Base-by-base conservation (phyloP, 768 basidiomycete species). In the Psilocybe cyanescens region DNA sequence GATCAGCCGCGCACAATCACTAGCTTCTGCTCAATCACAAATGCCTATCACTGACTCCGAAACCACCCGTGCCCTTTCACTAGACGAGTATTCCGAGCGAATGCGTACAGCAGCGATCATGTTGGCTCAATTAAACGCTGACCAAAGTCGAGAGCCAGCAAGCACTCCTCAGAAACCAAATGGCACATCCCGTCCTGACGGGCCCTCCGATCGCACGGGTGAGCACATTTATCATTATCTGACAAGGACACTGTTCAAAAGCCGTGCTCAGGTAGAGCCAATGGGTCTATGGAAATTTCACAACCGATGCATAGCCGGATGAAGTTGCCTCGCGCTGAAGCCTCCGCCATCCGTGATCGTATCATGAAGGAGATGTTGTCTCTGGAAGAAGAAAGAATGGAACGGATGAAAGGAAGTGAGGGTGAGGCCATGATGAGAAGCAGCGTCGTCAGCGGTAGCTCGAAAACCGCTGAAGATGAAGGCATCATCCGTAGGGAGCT, bases 341-440 rank as follows among this genome's bases (percentile, higher is more conserved):
- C 96, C 3, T 82, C 91, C 0, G 91, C 91, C 1, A 99, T 99
- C 66, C 86, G 94, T 14, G 91, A 95, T 66, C 84, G 95, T 19
- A 99, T 99, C 63, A 99, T 99, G 97, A 87, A 91, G 67, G 97
- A 99, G 81, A 99, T 99, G 97, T 81, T 98, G 64, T 83, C 94
- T 24, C 79, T 99, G 29, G 97, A 99, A 75, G 96, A 99, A 72
- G 95, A 99, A 73, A 86, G 97, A 28, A 96, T 99, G 89, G 87
- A 91, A 61, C 85, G 95, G 17, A 98, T 97, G 96, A 82, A 84
- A 60, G 87, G 87, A 66, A 83, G 81, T 63, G 89, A 91, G 64
- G 86, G 84, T 52, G 89, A 92, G 61, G 81, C 86, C 19, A 86
- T 89, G 67, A 80, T 91, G 66, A 78, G 84, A 47, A 81, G 88